These are phyloP conservation scores for Cladosporium colombiae DNA, from an alignment of 2,329 filamentous ascomycete genomes.

Conservation along the genomic window DNA sequence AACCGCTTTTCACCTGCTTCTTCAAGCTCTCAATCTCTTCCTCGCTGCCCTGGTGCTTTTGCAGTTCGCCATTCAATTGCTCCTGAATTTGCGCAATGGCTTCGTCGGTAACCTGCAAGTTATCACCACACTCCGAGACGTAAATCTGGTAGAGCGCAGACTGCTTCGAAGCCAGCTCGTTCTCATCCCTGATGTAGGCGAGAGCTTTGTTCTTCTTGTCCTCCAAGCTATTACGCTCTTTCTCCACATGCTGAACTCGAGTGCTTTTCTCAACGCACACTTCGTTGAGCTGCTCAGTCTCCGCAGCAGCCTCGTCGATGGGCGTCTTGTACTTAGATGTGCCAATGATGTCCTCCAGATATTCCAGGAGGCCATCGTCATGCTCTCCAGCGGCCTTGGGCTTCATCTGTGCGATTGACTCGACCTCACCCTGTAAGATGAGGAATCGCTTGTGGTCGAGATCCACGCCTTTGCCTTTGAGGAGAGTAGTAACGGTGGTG, in stretches of 20 bases:
- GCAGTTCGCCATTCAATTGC: slow-evolving; percentile 80
- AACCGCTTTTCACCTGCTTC: slow-evolving; percentile 77
- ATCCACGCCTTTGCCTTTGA: slow-evolving; percentile 87
- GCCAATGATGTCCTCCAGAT: slow-evolving; percentile 97
- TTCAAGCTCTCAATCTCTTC: slow-evolving; percentile 87
- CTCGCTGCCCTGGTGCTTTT: slow-evolving; percentile 88
- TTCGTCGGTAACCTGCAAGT: slow-evolving; percentile 84
- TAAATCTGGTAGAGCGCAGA: slow-evolving; percentile 91
- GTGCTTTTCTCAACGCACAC: slow-evolving; percentile 92
- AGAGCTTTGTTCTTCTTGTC: slow-evolving; percentile 96
- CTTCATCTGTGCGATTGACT: slow-evolving; percentile 99
- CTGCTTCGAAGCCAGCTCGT: slow-evolving; percentile 86
- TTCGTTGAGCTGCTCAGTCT: slow-evolving; percentile 92
- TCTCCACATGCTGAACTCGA: slow-evolving; percentile 95
- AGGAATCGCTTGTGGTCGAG: slow-evolving; percentile 97
- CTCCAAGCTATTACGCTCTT: slow-evolving; percentile 88
- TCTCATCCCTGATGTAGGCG: slow-evolving; percentile 86
- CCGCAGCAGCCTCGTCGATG: slow-evolving; percentile 87
- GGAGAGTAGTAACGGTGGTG: slow-evolving; percentile 82
- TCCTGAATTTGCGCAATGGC: slow-evolving; percentile 88
- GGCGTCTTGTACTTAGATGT: slow-evolving; percentile 98
- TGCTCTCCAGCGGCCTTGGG: slow-evolving; percentile 92
- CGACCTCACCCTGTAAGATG: slow-evolving; percentile 95
- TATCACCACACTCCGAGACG: slow-evolving; percentile 83
- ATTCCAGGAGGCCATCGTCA: slow-evolving; percentile 93